Percentiles rank a stretch among this genome's conserved stretches.
Conservation (phyloP, 2,329 filamentous ascomycete species). For the Colletotrichum sp. region DNA sequence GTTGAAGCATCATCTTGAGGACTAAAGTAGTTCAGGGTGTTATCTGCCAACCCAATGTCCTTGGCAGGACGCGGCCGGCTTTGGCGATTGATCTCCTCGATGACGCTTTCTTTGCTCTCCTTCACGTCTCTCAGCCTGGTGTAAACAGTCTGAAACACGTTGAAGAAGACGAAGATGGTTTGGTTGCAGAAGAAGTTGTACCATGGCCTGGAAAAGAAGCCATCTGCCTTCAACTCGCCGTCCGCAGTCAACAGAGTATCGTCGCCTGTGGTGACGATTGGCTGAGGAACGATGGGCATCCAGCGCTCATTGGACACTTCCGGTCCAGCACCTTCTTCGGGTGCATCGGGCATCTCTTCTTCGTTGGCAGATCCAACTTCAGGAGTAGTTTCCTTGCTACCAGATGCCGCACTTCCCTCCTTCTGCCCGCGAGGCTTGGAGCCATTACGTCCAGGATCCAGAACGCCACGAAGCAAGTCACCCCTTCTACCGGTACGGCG, state of each 20-base stretch:
- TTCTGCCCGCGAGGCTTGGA: slow-evolving; percentile 75
- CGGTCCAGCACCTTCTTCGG: slow-evolving; percentile 61
- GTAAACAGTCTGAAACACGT: slow-evolving; percentile 91
- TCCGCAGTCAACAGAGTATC: slow-evolving; percentile 63
- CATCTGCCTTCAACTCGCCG: slow-evolving; percentile 74
- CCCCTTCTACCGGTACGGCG: slow-evolving; percentile 79
- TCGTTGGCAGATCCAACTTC: slow-evolving; percentile 80
- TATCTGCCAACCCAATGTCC: slow-evolving; percentile 83
- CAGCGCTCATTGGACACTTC: slow-evolving; percentile 70
- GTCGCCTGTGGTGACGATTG: slow-evolving; percentile 58
- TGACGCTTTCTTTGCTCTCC: slow-evolving; percentile 74
- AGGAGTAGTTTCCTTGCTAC: slow-evolving; percentile 88
- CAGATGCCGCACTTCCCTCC: slow-evolving; percentile 77
- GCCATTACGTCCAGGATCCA: slow-evolving; percentile 78
- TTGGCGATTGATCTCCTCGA: slow-evolving; percentile 75
- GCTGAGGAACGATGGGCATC: slow-evolving; percentile 66
- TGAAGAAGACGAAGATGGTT: slow-evolving; percentile 93
- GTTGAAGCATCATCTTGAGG: slow-evolving; percentile 63
- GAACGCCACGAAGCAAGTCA: slow-evolving; percentile 82
- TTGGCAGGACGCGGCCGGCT: slow-evolving; percentile 80
- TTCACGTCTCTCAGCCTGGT: slow-evolving; percentile 85
- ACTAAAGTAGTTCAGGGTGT: slow-evolving; percentile 79
- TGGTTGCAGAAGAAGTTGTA: slow-evolving; percentile 94
- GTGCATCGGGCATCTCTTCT: slow-evolving; percentile 72
- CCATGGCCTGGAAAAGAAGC: slow-evolving; percentile 78